Conservation (phyloP, 441 rosid genomes). For the Codiaeum variegatum region DNA sequence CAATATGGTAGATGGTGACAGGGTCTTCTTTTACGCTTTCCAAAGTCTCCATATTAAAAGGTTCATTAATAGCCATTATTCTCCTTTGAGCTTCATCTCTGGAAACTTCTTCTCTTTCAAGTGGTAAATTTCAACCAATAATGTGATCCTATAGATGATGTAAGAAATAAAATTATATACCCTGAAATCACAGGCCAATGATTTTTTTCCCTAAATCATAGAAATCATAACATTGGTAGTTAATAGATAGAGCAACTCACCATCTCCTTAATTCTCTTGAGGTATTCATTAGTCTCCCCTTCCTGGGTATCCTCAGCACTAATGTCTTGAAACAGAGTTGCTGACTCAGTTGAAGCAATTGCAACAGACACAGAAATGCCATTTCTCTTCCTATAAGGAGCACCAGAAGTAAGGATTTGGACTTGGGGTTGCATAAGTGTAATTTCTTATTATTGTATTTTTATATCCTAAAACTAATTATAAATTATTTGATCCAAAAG, state of each 20-base stretch:
- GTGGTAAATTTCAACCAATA: conserved; percentile 76
- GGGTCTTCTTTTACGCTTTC: conserved; percentile 76
- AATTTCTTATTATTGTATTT: too few relatives aligned
- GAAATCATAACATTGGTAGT: conserved; percentile 1
- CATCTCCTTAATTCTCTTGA: conserved; percentile 93
- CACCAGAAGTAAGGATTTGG: conserved; percentile 1
- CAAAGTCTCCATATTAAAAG: conserved; percentile 91
- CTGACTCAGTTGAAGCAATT: conserved; percentile 35
- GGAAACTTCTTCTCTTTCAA: conserved; percentile 76
- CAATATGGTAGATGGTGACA: conserved; percentile 84
- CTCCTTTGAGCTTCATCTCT: conserved; percentile 77
- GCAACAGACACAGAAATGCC: conserved; percentile 26
- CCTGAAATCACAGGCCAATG: conserved; percentile 40
- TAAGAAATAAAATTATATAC: conserved; percentile 39
- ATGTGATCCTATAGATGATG: conserved; percentile 79
- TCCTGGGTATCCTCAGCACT: conserved; percentile 25
- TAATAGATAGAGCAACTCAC: conserved; percentile 40
- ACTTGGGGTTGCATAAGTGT: conserved; percentile 14
- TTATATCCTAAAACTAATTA: too few relatives aligned
- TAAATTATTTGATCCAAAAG: too few relatives aligned
- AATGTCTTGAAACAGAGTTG: conserved; percentile 13
- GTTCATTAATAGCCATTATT: conserved; percentile 72
- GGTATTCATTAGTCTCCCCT: conserved; percentile 63
- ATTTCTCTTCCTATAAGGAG: conserved; percentile 18
- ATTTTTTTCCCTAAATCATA: conserved; percentile 16